These are phyloP conservation scores for Aureoboletus auriporus DNA, from an alignment of 768 basidiomycete genomes.

Conservation along the genomic window DNA sequence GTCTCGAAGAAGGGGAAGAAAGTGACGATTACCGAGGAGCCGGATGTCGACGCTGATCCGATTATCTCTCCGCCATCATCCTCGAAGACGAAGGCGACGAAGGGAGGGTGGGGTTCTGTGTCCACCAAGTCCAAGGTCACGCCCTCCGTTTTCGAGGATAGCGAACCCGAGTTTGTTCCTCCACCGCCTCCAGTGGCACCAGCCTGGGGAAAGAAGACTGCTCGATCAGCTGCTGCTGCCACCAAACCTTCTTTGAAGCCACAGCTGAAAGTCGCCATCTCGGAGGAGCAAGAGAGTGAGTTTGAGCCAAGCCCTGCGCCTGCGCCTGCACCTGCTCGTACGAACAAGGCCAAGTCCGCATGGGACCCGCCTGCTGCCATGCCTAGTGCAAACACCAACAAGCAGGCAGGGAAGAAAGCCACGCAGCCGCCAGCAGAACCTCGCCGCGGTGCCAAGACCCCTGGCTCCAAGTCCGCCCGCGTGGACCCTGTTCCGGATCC, in stretches of 20 bases:
- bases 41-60: slow-evolving; percentile 23
- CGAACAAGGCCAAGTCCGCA: slow-evolving; percentile 16
- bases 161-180: slow-evolving; percentile 5
- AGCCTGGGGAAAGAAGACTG: slow-evolving; percentile 13
- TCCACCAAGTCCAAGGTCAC: slow-evolving; percentile 19
- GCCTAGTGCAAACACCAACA: neutral
- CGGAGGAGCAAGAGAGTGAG: slow-evolving; percentile 21
- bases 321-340: slow-evolving; percentile 1
- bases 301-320: neutral
- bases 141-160: slow-evolving; percentile 8
- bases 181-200: slow-evolving; percentile 2
- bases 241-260: slow-evolving; percentile 7
- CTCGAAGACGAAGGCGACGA: slow-evolving; percentile 11
- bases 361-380: slow-evolving; percentile 9
- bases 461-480: slow-evolving; percentile 10
- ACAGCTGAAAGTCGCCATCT: slow-evolving; percentile 14
- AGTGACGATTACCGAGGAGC: slow-evolving; percentile 25
- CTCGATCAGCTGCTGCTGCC: neutral
- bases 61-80: slow-evolving; percentile 11
- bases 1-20: slow-evolving; percentile 21
- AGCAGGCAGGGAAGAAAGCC: slow-evolving; percentile 14
- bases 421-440: slow-evolving; percentile 7
- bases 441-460: slow-evolving; percentile 4
- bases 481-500: slow-evolving; percentile 13
- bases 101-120: slow-evolving; percentile 18